These are phyloP conservation scores for Phylloporus arenicola DNA, from an alignment of 768 basidiomycete species.

Conservation along the genomic window DNA sequence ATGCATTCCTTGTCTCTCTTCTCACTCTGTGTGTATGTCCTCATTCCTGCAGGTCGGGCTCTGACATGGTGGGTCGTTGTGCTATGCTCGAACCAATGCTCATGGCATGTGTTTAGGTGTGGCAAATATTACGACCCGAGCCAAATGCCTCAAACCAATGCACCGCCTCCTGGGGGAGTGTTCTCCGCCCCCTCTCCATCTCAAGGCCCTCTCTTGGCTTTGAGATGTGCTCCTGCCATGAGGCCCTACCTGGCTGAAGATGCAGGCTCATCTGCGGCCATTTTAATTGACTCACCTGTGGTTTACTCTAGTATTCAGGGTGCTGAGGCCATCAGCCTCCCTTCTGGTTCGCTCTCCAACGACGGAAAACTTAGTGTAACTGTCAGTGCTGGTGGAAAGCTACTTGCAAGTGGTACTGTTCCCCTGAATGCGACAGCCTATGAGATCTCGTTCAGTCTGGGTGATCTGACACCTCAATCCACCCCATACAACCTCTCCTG, in stretches of 20 bases:
- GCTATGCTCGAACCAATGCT: not conserved
- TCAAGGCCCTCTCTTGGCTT: slow-evolving; percentile 42
- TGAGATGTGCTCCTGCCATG: slow-evolving; percentile 55
- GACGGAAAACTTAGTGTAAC: slow-evolving; percentile 36
- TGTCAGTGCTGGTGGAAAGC: slow-evolving; percentile 40
- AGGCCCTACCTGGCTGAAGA: slow-evolving; percentile 56
- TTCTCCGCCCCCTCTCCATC: slow-evolving; percentile 38
- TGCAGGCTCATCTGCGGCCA: slow-evolving; percentile 35
- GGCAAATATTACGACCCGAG: slow-evolving; percentile 50
- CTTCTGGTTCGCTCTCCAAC: slow-evolving; percentile 22
- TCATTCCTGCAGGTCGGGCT: slow-evolving; percentile 13
- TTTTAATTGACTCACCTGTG: slow-evolving; percentile 51
- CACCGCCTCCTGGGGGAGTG: slow-evolving; percentile 46
- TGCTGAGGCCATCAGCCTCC: slow-evolving; percentile 39
- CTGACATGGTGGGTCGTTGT: slow-evolving; percentile 26
- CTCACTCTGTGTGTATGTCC: slow-evolving; percentile 9
- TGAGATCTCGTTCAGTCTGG: slow-evolving; percentile 44
- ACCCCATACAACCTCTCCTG: slow-evolving; percentile 29
- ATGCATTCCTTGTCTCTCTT: slow-evolving; percentile 10
- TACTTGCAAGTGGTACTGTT: slow-evolving; percentile 41
- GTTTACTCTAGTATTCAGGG: slow-evolving; percentile 41
- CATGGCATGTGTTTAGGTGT: slow-evolving; percentile 28
- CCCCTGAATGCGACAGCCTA: slow-evolving; percentile 48
- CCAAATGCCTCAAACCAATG: slow-evolving; percentile 26
- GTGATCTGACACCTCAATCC: slow-evolving; percentile 37